phyloP scores from a whole-genome alignment of 352 stramenopile species.

The Albugo laibachii region DNA sequence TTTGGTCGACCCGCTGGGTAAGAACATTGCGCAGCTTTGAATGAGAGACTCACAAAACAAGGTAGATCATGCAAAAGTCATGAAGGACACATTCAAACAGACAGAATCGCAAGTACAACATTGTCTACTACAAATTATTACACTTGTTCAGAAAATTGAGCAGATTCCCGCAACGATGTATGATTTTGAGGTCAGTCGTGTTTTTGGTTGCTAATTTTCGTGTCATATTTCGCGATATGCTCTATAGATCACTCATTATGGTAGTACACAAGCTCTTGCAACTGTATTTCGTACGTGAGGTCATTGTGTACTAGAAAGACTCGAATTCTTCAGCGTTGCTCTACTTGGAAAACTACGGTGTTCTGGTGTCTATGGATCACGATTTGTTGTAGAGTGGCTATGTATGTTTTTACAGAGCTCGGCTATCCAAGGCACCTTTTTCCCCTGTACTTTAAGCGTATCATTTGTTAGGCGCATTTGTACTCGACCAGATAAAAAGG shows the following conservation, averaged over 20 bases:
- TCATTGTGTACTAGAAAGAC: too few species aligned
- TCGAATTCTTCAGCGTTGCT: too few species aligned
- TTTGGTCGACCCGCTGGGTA: not conserved
- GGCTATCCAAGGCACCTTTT: too few species aligned
- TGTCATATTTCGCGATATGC: not conserved
- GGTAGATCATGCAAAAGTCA: not conserved
- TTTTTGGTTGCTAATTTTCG: not conserved
- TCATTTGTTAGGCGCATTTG: too few species aligned
- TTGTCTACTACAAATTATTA: constrained; percentile 45
- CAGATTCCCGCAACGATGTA: constrained; percentile 70
- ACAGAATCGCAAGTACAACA: constrained; percentile 19
- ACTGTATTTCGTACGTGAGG: too few species aligned
- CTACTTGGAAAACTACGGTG: too few species aligned
- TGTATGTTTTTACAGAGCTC: too few species aligned
- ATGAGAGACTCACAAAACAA: not conserved
- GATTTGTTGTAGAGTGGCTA: too few species aligned
- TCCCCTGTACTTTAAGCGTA: too few species aligned
- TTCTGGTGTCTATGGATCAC: too few species aligned
- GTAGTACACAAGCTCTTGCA: not conserved
- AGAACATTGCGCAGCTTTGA: not conserved
- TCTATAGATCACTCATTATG: not conserved
- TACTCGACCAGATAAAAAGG: too few species aligned
- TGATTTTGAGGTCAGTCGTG: constrained; percentile 39
- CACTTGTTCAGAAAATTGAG: constrained; percentile 53
- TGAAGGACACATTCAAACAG: too few species aligned